Percentiles rank a stretch among this genome's conserved stretches.
Conservation (phyloP, 179 eudicot species). For the Corrigiola litoralis region DNA sequence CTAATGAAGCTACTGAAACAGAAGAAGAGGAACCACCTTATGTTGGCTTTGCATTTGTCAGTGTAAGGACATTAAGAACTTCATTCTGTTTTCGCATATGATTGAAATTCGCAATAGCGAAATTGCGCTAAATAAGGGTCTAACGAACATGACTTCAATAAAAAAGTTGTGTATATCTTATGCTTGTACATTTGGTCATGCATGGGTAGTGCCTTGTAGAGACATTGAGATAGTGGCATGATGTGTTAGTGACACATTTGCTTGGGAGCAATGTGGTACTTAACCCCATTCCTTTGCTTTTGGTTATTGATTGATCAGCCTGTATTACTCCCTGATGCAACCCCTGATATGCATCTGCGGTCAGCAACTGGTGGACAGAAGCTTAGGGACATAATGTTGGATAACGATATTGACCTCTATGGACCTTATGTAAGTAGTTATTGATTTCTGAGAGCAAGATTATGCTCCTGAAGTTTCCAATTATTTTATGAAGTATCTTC, state of each 20-base stretch:
- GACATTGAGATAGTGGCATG: too few relatives aligned
- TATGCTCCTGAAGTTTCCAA: too few relatives aligned
- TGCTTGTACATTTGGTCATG: too few relatives aligned
- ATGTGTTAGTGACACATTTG: too few relatives aligned
- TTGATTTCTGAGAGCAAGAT: too few relatives aligned
- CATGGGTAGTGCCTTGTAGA: too few relatives aligned
- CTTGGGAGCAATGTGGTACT: too few relatives aligned
- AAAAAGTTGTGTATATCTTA: too few relatives aligned
- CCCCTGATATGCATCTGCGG: constrained; percentile 75
- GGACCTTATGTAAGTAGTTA: constrained; percentile 94
- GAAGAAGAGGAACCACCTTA: constrained; percentile 41
- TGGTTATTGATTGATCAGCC: constrained; percentile 36
- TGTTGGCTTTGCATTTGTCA: constrained; percentile 66
- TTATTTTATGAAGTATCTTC: too few relatives aligned
- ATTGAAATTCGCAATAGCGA: background rate
- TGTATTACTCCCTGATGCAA: constrained; percentile 86
- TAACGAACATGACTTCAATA: too few relatives aligned
- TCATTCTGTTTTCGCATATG: background rate
- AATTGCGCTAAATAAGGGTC: background rate
- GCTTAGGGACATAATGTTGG: constrained; percentile 78
- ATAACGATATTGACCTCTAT: constrained; percentile 63
- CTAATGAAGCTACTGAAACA: constrained; percentile 26
- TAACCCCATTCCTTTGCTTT: background rate
- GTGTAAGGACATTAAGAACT: constrained; percentile 29
- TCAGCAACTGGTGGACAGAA: constrained; percentile 73